Evolutionary conservation across 805 yeast species (phyloP), one percentile per base, ranked within the genome.

Genomic region (Kodamaea kakaduensis): DNA sequence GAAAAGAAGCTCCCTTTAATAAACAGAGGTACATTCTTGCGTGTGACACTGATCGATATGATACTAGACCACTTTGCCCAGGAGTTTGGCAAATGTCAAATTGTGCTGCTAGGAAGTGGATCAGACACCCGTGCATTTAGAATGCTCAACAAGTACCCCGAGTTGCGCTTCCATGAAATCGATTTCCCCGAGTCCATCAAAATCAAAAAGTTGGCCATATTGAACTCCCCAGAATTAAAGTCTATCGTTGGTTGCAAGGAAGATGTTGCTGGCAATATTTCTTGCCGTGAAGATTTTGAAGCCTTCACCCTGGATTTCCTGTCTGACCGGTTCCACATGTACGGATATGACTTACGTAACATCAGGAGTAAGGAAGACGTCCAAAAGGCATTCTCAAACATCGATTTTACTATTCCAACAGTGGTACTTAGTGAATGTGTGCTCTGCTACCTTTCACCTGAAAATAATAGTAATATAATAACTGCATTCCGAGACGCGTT

Each of bases 81-180:
- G 3, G 52, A 61, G 38, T 41, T 37, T 30, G 38, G 17, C 3
- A 28, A 36, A 14, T 57, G 74, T 30, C 81, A 82, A 50, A 69
- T 84, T 10, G 59, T 84, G 1, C 81, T 87, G 1, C 51, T 84
- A n/a, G 94, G 94, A 0, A 81, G 89, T 2, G 94, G 94, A 4
- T 80, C 85, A 10, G 94, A 84, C 48, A 81, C 93, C 0, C 53
- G 90, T 35, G 69, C 73, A 10, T 82, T 84, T 51, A 54, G 64
- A 7, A 41, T 77, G 10, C 53, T 83, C 25, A 50, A 59, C 5
- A 30, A 54, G 31, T 23, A 44, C 8, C 23, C 40, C 7, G 40
- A 47, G 4, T 43, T 80, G 21, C 48, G 46, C 2, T 77, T 78
- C 46, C 65, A 71, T 41, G 94, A 84, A 50, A 50, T 81, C 15